These are phyloP conservation scores for Anisodus acutangulus DNA, from an alignment of 257 asterid genomes.

Conservation along the genomic window DNA sequence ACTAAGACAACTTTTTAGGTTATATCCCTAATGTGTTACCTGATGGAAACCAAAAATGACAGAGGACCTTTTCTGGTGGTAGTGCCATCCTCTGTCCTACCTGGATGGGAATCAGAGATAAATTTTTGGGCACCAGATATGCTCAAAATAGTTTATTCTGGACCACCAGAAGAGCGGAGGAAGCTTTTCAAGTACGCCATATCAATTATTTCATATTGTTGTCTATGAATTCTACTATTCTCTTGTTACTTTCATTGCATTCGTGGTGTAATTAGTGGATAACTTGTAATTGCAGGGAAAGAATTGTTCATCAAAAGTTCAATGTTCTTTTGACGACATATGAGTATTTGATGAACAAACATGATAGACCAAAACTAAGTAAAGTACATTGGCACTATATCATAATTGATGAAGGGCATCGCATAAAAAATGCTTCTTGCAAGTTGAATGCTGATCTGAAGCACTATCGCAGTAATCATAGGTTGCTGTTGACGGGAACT, in stretches of 20 bases:
- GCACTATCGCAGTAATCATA: slow-evolving; percentile 92
- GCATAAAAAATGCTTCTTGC: slow-evolving; percentile 99
- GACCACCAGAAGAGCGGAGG: slow-evolving; percentile 95
- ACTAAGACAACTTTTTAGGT: slow-evolving; percentile 57
- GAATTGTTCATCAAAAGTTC: slow-evolving; percentile 88
- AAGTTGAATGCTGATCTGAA: slow-evolving; percentile 97
- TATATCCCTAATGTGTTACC: slow-evolving; percentile 88
- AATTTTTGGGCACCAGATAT: slow-evolving; percentile 91
- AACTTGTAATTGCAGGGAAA: slow-evolving; percentile 72
- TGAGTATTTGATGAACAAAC: slow-evolving; percentile 99
- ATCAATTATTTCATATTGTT: slow-evolving; percentile 12
- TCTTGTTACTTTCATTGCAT: slow-evolving; percentile 29
- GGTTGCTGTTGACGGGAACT: slow-evolving; percentile 97
- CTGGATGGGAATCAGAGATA: slow-evolving; percentile 98
- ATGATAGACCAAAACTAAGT: slow-evolving; percentile 95
- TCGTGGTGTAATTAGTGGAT: slow-evolving; percentile 36
- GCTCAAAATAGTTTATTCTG: slow-evolving; percentile 89
- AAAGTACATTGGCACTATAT: slow-evolving; percentile 94
- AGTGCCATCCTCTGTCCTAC: slow-evolving; percentile 96
- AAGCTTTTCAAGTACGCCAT: slow-evolving; percentile 82
- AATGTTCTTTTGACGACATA: slow-evolving; percentile 95
- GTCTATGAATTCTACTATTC: slow-evolving; percentile 10
- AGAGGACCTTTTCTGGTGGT: slow-evolving; percentile 99
- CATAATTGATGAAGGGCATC: slow-evolving; percentile 99
- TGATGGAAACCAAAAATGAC: slow-evolving; percentile 92